Base-by-base conservation (phyloP, 306 rosid genomes). In the Mimosa pudica region DNA sequence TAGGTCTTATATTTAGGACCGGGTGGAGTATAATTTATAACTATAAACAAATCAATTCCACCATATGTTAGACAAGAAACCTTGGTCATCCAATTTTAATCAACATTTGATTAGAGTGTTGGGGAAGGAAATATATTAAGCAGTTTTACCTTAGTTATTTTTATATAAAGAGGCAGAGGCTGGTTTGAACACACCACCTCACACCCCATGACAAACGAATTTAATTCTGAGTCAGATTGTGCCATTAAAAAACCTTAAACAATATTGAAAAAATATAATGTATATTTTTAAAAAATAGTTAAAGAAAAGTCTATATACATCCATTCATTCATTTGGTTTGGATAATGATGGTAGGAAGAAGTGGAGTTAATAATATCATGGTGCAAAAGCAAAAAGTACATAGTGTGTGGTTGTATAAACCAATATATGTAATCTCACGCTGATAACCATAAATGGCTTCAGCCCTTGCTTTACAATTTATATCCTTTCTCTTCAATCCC, bases 341-440 rank as follows among this genome's bases (percentile, higher is more conserved):
- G 58, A 73, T 82, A 35, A 84, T 83, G 79, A 78, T 86, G 80
- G 75, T 58, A 68, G 16, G 51, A 52, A 47, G 77, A 74, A 83
- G 92, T 88, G 87, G 80, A 81, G 77, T 65, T 90, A 86, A 90
- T 90, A 57, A 82, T 87, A 81, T 85, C 88, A 87, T 82, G 73
- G 81, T 83, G 80, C 61, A 82, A 90, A 92, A 89, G 92, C 91
- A 80, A 88, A 89, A 87, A 79, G 57, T 13, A 13, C 13, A 13
- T 46, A 2, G 13, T 46, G 13, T 46, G 13, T 46, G 30, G 30
- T 24, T 24, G 13, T 46, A 10, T 69, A 73, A 49, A 32, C 38
- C 36, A 68, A 46, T 70, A 17, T 71, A 42, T 36, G 46, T 55
- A 79, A 84, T 71, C 77, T 61, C 36, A 83, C 84, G 76, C 86